Evolutionary conservation across 202 grass and related monocot species (phyloP), one percentile per base, ranked within the genome.

Genomic region (Brachypodium distachyon): DNA sequence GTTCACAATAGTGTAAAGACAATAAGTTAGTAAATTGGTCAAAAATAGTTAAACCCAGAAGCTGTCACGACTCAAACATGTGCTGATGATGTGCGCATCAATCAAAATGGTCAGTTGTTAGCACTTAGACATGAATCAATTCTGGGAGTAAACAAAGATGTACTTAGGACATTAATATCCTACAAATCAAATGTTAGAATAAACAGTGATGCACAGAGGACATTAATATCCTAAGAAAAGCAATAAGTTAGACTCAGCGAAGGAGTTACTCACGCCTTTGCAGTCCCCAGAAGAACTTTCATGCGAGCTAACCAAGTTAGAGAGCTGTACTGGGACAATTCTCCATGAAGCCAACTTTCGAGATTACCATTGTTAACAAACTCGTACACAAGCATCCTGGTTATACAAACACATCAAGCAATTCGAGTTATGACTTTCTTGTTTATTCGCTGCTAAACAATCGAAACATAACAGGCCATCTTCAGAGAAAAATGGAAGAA

Each of bases 291-390:
- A 83, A 93, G 84, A 65, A 93, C 83, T 74, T 86, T 93, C 70
- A 88, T 93, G 33, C 84, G 91, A 61, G 87, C 91, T 52, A 85
- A 76, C 91, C 87, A 93, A 43, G 91, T 88, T 38, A 93, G 91
- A 78, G 70, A 93, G 74, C 91, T 86, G 44, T 73, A 55, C 42
- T 93, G 81, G 38, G 73, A 88, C 87, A 93, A 77, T 79, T 83
- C 87, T 53, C 91, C 91, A 27, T 93, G 91, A 43, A 93, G 33
- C 33, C 33, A 36, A 36, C 33, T 36, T 36, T 36, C 33, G 6
- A 36, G 33, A 36, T 36, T 36, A 83, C 90, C 90, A 70, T 93
- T 93, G 61, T 93, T 93, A 7, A 89, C 90, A 82, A 85, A 93
- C 51, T 93, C 91, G 42, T 93, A 93, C 33, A 36, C 33, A 36